A percentile compares a stretch with the other conserved stretches of the same genome.
phyloP scores from a whole-genome alignment of 352 stramenopile species.

The Aphanomyces invadans region DNA sequence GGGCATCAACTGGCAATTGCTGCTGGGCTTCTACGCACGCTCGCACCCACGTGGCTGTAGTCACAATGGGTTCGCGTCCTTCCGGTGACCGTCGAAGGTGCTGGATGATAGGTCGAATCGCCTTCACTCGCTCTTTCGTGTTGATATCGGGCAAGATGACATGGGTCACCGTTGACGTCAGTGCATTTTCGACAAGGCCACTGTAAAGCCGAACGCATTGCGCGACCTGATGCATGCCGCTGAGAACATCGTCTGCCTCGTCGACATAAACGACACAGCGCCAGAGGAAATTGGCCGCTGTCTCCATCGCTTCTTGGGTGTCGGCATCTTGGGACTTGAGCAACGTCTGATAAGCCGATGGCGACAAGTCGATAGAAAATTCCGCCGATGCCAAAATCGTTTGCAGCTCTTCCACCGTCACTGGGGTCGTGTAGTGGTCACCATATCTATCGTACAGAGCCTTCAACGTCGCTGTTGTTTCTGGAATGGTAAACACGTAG shows the following conservation, averaged over 20 bases:
- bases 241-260: conserved; percentile 28
- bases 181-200: conserved; percentile 31
- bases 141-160: conserved; percentile 35
- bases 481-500: conserved; percentile 63
- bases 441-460: conserved; percentile 67
- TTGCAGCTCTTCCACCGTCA: conserved; percentile 40
- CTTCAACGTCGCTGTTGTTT: conserved; percentile 41
- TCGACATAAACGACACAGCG: conserved; percentile 71
- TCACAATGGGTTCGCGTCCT: conserved; percentile 40
- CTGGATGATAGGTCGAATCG: conserved; percentile 41
- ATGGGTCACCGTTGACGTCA: conserved; percentile 54
- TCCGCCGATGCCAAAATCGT: conserved; percentile 42
- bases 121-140: conserved; percentile 31
- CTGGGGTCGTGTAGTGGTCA: conserved; percentile 62
- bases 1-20: conserved; percentile 45
- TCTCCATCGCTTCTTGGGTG: conserved; percentile 62
- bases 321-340: conserved; percentile 40
- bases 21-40: conserved; percentile 36
- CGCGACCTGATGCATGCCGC: conserved; percentile 42
- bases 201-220: conserved; percentile 58
- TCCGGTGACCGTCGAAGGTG: conserved; percentile 36
- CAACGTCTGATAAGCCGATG: conserved; percentile 42
- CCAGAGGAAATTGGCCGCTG: conserved; percentile 52
- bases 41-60: conserved; percentile 56
- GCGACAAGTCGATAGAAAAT: neutral